Percentiles rank a stretch among this genome's conserved stretches.
phyloP scores from a whole-genome alignment of 2,329 filamentous ascomycete species.

The Talaromyces amestolkiae region DNA sequence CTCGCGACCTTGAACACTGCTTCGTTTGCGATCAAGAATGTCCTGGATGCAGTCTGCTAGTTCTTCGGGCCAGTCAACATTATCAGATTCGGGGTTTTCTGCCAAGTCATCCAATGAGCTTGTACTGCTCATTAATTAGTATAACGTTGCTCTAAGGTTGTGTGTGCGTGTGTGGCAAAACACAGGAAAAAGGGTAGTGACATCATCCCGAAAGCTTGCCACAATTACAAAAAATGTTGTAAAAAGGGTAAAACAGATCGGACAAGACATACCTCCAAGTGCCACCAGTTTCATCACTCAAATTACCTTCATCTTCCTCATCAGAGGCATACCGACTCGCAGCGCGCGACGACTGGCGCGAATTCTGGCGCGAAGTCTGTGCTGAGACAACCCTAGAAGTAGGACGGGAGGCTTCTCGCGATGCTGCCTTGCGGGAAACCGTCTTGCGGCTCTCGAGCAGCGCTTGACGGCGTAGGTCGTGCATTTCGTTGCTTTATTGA shows the following conservation, averaged over 20 bases:
- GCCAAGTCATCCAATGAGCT: constrained; percentile 67
- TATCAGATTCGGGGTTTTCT: constrained; percentile 54
- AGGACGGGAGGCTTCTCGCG: constrained; percentile 53
- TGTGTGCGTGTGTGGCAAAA: constrained; percentile 1
- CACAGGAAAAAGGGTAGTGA: constrained; percentile 25
- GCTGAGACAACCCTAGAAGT: constrained; percentile 54
- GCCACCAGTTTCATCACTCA: constrained; percentile 54
- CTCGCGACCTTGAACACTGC: constrained; percentile 69
- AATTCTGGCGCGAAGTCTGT: constrained; percentile 52
- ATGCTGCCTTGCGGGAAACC: constrained; percentile 60
- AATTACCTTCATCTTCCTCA: constrained; percentile 55
- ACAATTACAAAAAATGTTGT: neutral
- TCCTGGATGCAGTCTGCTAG: constrained; percentile 67
- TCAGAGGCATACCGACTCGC: constrained; percentile 57
- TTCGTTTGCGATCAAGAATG: constrained; percentile 74
- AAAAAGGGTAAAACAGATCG: constrained; percentile 24
- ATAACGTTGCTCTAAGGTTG: neutral
- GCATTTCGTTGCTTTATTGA: constrained; percentile 35
- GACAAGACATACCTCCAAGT: constrained; percentile 51
- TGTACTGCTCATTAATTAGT: constrained; percentile 43
- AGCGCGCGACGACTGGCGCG: constrained; percentile 54
- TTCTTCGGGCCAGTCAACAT: constrained; percentile 60
- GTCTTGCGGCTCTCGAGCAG: constrained; percentile 66
- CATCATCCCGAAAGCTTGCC: constrained; percentile 32
- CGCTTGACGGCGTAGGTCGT: constrained; percentile 55